These are phyloP conservation scores for Monosporozyma aquatica DNA, from an alignment of 805 yeast genomes.

Conservation along the genomic window DNA sequence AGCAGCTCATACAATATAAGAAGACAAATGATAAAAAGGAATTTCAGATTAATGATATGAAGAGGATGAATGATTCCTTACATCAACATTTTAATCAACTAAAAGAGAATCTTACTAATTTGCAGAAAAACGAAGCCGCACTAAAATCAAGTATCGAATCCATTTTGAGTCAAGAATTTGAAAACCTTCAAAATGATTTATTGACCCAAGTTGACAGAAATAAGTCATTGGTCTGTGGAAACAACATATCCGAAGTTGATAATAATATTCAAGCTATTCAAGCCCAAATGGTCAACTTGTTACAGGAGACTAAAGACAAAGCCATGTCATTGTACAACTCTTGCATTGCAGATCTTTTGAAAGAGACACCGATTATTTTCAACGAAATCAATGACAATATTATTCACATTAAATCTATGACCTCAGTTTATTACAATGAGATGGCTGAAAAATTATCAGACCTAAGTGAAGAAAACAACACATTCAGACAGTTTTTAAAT, in stretches of 20 bases:
- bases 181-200: neutral
- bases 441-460: conserved; percentile 24
- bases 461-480: conserved; percentile 27
- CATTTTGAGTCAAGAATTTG: neutral
- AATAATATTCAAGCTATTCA: conserved; percentile 14
- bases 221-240: neutral
- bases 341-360: conserved; percentile 17
- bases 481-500: conserved; percentile 24
- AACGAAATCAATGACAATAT: conserved; percentile 15
- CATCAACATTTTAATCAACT: neutral
- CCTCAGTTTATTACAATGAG: conserved; percentile 12
- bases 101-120: neutral
- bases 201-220: neutral
- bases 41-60: conserved; percentile 21
- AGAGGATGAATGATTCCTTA: conserved; percentile 1
- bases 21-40: conserved; percentile 20
- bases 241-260: conserved; percentile 10
- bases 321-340: conserved; percentile 19
- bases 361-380: conserved; percentile 19
- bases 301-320: conserved; percentile 13
- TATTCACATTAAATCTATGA: conserved; percentile 11
- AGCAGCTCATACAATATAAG: conserved; percentile 3
- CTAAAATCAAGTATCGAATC: neutral
- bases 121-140: neutral
- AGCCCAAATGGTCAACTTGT: conserved; percentile 11